Evolutionary conservation across 1,284 basidiomycete species (phyloP), one percentile per base, ranked within the genome.

Genomic region (Farysia itapuensis): DNA sequence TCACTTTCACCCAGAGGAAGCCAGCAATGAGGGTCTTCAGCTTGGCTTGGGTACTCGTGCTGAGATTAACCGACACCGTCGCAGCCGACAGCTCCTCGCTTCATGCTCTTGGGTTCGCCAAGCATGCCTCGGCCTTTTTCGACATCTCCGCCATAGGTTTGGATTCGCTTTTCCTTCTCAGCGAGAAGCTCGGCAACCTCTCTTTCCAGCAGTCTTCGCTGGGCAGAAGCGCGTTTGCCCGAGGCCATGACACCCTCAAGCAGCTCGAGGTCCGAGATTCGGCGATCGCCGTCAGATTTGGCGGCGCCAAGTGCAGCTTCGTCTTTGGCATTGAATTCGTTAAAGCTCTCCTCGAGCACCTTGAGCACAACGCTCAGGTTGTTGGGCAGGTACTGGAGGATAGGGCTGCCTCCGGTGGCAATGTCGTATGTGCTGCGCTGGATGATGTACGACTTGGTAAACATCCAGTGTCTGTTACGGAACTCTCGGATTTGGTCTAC

Each of bases 401-500:
- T 75, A 5, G 59, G 63, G 8, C 45, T 56, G 7, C 73, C 73
- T 5, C 73, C 73, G 4, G 73, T 75, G 11, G 73, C 73, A 35
- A 73, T 58, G 26, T 56, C 44, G 47, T 67, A 72, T n/a, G 41
- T 46, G 15, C 65, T 44, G 11, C 59, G 42, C 25, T 65, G 43
- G 61, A 75, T 70, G 54, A 75, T 73, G 68, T 73, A 73, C 18
- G 44, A 46, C 29, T 64, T 57, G 19, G 67, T 70, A 28, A 74
- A 74, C 38, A 53, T 51, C 72, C 72, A 74, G 57, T 74, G 72
- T 5, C 73, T 32, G 47, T 67, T 56, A 4, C 73, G 50, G 57
- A 75, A 64, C 36, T 75, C 73, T 13, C 73, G 45, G 9, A 67
- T 49, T 39, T 75, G 72, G 25, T 75, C 73, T 11, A 75, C 54